Conservation (phyloP, 163 green algal genomes). For the Chloromonas sp. region DNA sequence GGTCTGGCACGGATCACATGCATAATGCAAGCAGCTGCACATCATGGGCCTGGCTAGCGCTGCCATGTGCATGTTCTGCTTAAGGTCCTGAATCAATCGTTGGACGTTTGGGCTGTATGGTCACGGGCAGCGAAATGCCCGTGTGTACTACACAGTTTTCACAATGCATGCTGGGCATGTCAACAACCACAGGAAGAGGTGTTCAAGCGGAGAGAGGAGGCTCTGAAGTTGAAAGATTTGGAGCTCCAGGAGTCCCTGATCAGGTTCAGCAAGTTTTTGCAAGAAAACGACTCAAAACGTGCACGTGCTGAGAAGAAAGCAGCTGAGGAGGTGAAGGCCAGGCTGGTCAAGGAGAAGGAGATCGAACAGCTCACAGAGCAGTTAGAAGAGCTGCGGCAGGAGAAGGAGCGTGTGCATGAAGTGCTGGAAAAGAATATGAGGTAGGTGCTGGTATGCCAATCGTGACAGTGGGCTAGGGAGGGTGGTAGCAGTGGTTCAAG, state of each 20-base stretch:
- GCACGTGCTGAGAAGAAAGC: constrained; percentile 78
- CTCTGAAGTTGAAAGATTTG: constrained; percentile 81
- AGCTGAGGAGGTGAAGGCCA: constrained; percentile 68
- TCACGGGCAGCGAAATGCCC: too few species aligned
- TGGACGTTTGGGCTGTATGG: too few species aligned
- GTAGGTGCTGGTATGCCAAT: constrained; percentile 21
- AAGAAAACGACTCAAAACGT: constrained; percentile 83
- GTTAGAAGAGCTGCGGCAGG: constrained; percentile 59
- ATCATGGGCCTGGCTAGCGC: too few species aligned
- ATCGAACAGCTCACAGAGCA: constrained; percentile 64
- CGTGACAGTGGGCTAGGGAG: not conserved
- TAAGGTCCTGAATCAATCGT: too few species aligned
- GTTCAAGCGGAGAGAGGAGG: constrained; percentile 77
- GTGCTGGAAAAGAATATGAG: constrained; percentile 73
- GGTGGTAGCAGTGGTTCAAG: too few species aligned
- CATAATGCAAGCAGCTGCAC: too few species aligned
- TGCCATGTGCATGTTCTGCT: too few species aligned
- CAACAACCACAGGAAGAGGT: constrained; percentile 62
- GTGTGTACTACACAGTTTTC: too few species aligned
- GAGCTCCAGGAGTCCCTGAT: constrained; percentile 89
- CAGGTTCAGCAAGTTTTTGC: constrained; percentile 86
- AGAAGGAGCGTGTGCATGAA: constrained; percentile 58
- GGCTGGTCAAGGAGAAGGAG: constrained; percentile 74
- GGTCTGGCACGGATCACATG: too few species aligned
- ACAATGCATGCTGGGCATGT: too few species aligned